phyloP scores from a whole-genome alignment of 176 grass and related monocot species.

The Paspalum notatum region DNA sequence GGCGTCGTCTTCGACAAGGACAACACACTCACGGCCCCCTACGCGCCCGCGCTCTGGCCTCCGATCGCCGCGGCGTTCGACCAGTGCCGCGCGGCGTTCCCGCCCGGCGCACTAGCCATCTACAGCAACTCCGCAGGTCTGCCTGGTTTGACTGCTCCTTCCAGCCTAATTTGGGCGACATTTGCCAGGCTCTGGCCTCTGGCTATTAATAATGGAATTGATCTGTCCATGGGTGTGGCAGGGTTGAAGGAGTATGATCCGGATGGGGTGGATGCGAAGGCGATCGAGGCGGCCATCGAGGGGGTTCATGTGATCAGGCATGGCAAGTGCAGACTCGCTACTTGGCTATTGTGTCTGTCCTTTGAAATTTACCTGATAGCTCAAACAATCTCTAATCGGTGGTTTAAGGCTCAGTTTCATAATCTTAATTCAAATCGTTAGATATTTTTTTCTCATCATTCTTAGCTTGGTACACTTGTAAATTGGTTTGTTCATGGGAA shows the following conservation, averaged over 20 bases:
- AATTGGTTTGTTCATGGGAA: slow-evolving; percentile 27
- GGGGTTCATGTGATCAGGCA: slow-evolving; percentile 91
- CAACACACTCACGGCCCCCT: slow-evolving; percentile 93
- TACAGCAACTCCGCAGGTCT: slow-evolving; percentile 95
- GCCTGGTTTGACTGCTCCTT: slow-evolving; percentile 19
- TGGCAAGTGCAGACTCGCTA: slow-evolving; percentile 54
- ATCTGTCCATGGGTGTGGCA: slow-evolving; percentile 27
- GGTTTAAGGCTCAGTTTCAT: neutral
- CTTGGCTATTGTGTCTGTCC: neutral
- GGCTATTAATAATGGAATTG: slow-evolving; percentile 28
- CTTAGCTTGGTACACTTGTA: neutral
- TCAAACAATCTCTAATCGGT: neutral
- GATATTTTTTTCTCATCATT: neutral
- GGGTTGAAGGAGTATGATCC: slow-evolving; percentile 88
- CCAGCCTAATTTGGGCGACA: slow-evolving; percentile 5
- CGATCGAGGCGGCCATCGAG: slow-evolving; percentile 70
- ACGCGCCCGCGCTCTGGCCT: slow-evolving; percentile 76
- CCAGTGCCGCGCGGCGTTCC: slow-evolving; percentile 72
- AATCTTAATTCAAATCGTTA: neutral
- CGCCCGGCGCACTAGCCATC: slow-evolving; percentile 65
- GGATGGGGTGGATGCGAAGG: slow-evolving; percentile 64
- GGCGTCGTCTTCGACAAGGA: slow-evolving; percentile 99
- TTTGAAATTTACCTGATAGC: neutral
- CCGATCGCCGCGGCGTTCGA: slow-evolving; percentile 57
- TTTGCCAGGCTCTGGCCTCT: neutral